phyloP scores from a whole-genome alignment of 345 rosid genomes.

The Moricandia arvensis region DNA sequence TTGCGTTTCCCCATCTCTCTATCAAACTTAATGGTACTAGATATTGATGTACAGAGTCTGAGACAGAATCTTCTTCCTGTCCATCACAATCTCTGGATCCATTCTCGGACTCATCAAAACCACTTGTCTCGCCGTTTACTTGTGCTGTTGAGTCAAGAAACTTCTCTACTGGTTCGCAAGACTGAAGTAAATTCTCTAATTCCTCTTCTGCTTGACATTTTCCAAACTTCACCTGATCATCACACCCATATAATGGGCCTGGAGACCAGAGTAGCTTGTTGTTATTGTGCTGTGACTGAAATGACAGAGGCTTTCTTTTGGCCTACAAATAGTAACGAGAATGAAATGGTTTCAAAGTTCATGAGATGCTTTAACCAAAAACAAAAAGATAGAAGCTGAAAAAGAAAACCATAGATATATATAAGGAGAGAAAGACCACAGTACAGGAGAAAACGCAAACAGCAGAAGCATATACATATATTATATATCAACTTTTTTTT shows the following conservation, averaged over 20 bases:
- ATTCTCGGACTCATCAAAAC: slow-evolving; percentile 29
- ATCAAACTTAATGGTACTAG: slow-evolving; percentile 67
- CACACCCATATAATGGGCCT: slow-evolving; percentile 44
- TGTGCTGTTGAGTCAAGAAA: slow-evolving; percentile 60
- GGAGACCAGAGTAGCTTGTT: slow-evolving; percentile 55
- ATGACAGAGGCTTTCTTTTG: slow-evolving; percentile 63
- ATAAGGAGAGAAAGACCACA: not conserved
- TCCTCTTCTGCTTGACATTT: slow-evolving; percentile 43
- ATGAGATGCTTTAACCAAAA: not conserved
- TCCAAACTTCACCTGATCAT: slow-evolving; percentile 34
- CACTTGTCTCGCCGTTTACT: slow-evolving; percentile 32
- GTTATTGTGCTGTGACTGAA: slow-evolving; percentile 44
- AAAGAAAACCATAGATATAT: not conserved
- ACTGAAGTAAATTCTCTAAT: slow-evolving; percentile 50
- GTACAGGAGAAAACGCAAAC: not conserved
- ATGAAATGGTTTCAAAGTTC: not conserved
- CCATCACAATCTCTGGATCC: slow-evolving; percentile 30
- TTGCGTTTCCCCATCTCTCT: slow-evolving; percentile 95
- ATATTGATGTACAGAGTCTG: slow-evolving; percentile 45
- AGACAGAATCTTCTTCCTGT: slow-evolving; percentile 35
- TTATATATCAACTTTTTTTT: not conserved
- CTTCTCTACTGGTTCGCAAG: slow-evolving; percentile 65
- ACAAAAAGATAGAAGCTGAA: not conserved
- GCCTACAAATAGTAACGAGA: slow-evolving; percentile 50
- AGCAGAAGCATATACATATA: not conserved